These are phyloP conservation scores for Powellomyces hirtus DNA, from an alignment of 192 early-diverging fungal species.

Conservation along the genomic window DNA sequence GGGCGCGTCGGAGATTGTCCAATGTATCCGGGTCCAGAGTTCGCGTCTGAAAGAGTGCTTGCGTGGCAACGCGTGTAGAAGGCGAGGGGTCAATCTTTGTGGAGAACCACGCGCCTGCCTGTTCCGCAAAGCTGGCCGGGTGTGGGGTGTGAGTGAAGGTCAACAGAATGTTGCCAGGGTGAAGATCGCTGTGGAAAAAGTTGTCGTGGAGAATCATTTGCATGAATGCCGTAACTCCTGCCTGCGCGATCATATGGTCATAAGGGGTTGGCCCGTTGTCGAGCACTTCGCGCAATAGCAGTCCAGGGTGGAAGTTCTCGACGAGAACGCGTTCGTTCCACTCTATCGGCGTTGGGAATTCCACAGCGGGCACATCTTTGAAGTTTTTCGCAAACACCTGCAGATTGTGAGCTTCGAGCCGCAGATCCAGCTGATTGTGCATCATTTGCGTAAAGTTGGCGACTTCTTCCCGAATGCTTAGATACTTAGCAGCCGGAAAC, in stretches of 20 bases:
- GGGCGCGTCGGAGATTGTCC: slow-evolving; percentile 21
- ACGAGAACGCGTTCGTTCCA: slow-evolving; percentile 65
- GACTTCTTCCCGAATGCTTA: slow-evolving; percentile 87
- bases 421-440: slow-evolving; percentile 80
- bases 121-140: background rate
- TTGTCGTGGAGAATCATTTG: slow-evolving; percentile 94
- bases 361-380: slow-evolving; percentile 3
- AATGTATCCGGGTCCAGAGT: slow-evolving; percentile 5
- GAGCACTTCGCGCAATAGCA: slow-evolving; percentile 73
- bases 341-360: slow-evolving; percentile 67
- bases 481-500: slow-evolving; percentile 78
- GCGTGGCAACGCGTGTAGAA: background rate
- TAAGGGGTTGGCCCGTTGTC: slow-evolving; percentile 61
- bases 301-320: slow-evolving; percentile 77
- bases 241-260: slow-evolving; percentile 72
- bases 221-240: slow-evolving; percentile 75
- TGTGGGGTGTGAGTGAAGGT: slow-evolving; percentile 58
- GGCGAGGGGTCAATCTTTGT: slow-evolving; percentile 9
- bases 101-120: slow-evolving; percentile 7
- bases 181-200: slow-evolving; percentile 91
- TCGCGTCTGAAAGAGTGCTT: background rate
- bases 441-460: slow-evolving; percentile 87
- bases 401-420: slow-evolving; percentile 74
- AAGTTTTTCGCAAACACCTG: slow-evolving; percentile 44
- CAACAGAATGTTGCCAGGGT: slow-evolving; percentile 90